Base-by-base conservation (phyloP, 305 asterid genomes). In the Plantago lanceolata region DNA sequence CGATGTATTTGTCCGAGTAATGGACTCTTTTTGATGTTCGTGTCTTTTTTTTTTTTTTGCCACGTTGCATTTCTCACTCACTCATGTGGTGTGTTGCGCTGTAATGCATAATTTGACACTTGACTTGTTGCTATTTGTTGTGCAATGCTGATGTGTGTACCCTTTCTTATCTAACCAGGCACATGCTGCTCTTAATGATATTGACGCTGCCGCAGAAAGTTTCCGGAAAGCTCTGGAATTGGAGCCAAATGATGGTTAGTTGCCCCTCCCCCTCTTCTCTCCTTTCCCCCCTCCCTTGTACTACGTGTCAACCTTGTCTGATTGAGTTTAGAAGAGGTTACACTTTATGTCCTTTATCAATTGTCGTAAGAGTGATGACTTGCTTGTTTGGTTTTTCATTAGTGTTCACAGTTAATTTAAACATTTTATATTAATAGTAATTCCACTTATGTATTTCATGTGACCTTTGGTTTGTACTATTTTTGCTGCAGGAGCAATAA, bases 241-340 rank as follows among this genome's bases (percentile, higher is more conserved):
- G 85, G 96, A 88, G 78, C 98, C 98, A 26, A 84, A 82, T 71
- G 96, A 92, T 73, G 96, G 98, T 89, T 69, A 73, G 94, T 68
- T n/a, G 7, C 59, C 19, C 13, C 54, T 56, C 59, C 19, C 13
- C 54, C 60, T 14, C 31, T 13, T 52, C 62, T 63, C 45, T 33
- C 63, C 51, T 28, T 21, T 47, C 19, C 63, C 2, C 31, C 12
- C 26, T 15, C 59, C 26, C 61, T 24, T 24, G 28, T 24, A 24
- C 3, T 24, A 1, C 28, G 28, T 1, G 28, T 24, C 8, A 49
- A 8, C n/a, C 20, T 5, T 49, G 20, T 0, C 13, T 2, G 8
- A 37, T 8, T 37, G 1, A 37, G 44, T 5, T 33, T 2, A 7
- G 1, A 5, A 8, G 44, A 37, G 13, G 8, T 37, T 8, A 37